A percentile compares a stretch with the other conserved stretches of the same genome.
Evolutionary conservation across 257 asterid genomes (phyloP).

Genomic region (Capsicum baccatum): DNA sequence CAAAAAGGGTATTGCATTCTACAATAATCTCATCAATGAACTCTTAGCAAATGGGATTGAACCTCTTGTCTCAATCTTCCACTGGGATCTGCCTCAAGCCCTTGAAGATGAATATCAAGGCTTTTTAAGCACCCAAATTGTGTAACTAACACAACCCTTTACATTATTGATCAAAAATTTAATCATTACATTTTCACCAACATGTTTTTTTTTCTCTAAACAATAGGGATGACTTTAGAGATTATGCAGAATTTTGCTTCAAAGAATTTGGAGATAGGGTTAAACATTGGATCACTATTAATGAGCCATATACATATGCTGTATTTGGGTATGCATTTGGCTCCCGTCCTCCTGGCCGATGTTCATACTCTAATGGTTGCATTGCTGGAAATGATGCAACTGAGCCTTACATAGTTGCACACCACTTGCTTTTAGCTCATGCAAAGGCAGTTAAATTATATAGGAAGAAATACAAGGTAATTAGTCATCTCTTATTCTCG

Average conservation of each 20-base stretch:
- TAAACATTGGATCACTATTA: neutral
- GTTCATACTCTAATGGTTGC: neutral
- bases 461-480: neutral
- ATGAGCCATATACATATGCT: neutral
- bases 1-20: slow-evolving; percentile 29
- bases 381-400: neutral
- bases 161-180: no score
- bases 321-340: neutral
- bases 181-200: neutral
- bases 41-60: slow-evolving; percentile 31
- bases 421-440: neutral
- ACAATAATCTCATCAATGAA: slow-evolving; percentile 39
- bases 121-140: neutral
- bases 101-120: neutral
- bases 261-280: neutral
- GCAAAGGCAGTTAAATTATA: neutral
- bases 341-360: neutral
- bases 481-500: neutral
- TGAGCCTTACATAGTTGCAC: slow-evolving; percentile 2
- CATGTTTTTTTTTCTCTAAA: neutral
- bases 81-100: neutral
- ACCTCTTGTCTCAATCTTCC: neutral
- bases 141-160: neutral
- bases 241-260: slow-evolving; percentile 4
- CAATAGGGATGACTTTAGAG: neutral